Base-by-base conservation (phyloP, 306 rosid genomes). In the Lagenaria siceraria region DNA sequence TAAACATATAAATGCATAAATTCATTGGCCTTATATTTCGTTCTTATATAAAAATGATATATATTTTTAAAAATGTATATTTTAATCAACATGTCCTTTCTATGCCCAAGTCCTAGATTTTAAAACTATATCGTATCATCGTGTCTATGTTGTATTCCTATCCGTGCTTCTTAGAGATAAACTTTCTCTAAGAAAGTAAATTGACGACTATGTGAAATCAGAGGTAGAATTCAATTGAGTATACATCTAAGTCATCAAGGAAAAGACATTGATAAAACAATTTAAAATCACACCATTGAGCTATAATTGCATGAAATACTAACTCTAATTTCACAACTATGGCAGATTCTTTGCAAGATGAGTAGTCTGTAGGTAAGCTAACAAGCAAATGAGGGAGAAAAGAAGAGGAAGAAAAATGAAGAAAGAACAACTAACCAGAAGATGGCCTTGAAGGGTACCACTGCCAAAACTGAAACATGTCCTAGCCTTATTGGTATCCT, bases 371-470 rank as follows among this genome's bases (percentile, higher is more conserved):
- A 63, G 8, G 75, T 21, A 38, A 38, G 10, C 74, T 68, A 46
- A 40, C 4, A 68, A 68, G 53, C 33, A 68, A 68, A 68, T 40
- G 19, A 5, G 46, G 6, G 36, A 5, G 5, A 9, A 2, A 10
- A 9, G 2, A 10, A 42, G 1, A 8, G 33, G 31, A 11, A 10
- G 63, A 10, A 31, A 31, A 7, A 31, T 7, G 13, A 35, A 27
- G 21, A 27, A 81, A 56, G 19, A 79, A 35, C 68, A 10, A 88
- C 87, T 83, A 81, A 92, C 97, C 96, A 95, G 87, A 76, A 95
- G 83, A 89, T 95, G 98, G 69, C 98, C 97, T 68, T 84, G 91
- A 77, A 92, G 97, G 74, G 98, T 95, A 75, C 98, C 98, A 22
- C 98, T 84, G 77, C 97, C 96, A 78, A 90, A 95, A 38, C 92